Percentiles rank a stretch among this genome's conserved stretches.
Conservation (phyloP, 192 early-diverging fungal species). For the Mortierella claussenii region DNA sequence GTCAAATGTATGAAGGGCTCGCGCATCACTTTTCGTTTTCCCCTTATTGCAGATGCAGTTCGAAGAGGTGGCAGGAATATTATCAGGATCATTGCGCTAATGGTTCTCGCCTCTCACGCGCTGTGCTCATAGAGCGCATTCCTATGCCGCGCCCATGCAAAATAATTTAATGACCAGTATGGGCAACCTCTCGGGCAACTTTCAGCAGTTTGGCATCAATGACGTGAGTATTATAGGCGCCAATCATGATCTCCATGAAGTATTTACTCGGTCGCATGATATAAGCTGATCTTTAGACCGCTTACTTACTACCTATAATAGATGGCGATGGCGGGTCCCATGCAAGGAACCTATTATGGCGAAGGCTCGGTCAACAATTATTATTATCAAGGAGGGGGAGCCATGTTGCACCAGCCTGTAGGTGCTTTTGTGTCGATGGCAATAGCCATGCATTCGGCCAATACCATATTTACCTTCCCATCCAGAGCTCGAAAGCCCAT, state of each 20-base stretch:
- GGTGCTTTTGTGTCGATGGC: too few relatives aligned
- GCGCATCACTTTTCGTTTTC: too few relatives aligned
- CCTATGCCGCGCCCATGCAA: conserved; percentile 35
- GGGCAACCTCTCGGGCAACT: conserved; percentile 26
- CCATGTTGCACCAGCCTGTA: conserved; percentile 52
- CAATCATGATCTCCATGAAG: too few relatives aligned
- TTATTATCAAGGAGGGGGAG: conserved; percentile 38
- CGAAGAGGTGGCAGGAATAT: neutral
- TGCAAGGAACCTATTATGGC: conserved; percentile 38
- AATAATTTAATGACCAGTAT: conserved; percentile 26
- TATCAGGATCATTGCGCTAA: too few relatives aligned
- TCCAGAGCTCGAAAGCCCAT: too few relatives aligned
- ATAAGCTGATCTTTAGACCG: neutral
- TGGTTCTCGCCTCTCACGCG: neutral
- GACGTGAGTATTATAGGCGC: conserved; percentile 39
- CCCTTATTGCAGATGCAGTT: too few relatives aligned
- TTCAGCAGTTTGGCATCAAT: conserved; percentile 39
- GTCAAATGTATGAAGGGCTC: conserved; percentile 28
- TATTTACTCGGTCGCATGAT: neutral
- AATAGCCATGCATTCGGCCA: too few relatives aligned
- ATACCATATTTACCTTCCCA: too few relatives aligned
- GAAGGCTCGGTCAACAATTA: conserved; percentile 33
- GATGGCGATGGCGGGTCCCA: conserved; percentile 28
- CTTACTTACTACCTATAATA: neutral
- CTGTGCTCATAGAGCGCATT: conserved; percentile 18